phyloP scores from a whole-genome alignment of 164 flowering plant genomes.

The Warburgia ugandensis region DNA sequence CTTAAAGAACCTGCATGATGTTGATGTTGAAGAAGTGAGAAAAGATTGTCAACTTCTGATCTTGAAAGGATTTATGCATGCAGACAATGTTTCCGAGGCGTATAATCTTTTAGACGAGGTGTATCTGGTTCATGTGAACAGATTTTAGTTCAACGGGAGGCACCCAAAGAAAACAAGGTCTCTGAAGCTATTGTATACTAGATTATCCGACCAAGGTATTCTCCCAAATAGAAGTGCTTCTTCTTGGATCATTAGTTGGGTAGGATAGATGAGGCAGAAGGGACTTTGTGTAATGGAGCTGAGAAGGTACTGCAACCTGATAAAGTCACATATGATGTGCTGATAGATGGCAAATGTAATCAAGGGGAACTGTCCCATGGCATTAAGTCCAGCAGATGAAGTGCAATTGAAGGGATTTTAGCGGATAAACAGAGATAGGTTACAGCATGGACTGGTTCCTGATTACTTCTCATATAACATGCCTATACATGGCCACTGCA shows the following conservation, averaged over 20 bases:
- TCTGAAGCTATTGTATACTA: not conserved
- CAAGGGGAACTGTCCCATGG: not conserved
- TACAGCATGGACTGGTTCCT: not conserved
- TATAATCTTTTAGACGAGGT: not conserved
- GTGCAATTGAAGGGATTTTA: slow-evolving; percentile 1
- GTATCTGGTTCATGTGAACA: not conserved
- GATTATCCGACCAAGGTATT: not conserved
- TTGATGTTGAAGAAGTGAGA: not conserved
- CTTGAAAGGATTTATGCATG: not conserved
- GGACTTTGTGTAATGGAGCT: not conserved
- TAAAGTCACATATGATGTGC: not conserved
- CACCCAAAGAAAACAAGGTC: not conserved
- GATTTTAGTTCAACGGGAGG: not conserved
- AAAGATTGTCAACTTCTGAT: slow-evolving; percentile 4
- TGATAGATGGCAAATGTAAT: too few relatives aligned
- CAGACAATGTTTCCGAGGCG: not conserved
- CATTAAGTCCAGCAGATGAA: not conserved
- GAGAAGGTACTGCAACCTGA: not conserved
- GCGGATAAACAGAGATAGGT: not conserved
- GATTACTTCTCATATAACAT: not conserved
- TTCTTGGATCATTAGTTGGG: not conserved
- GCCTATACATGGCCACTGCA: slow-evolving; percentile 2
- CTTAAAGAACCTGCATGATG: not conserved
- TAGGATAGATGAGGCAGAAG: slow-evolving; percentile 1
- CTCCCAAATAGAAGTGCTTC: not conserved